A percentile compares a stretch with the other conserved stretches of the same genome.
Conservation (phyloP, 2,329 filamentous ascomycete genomes). For the Neophaeococcomyces mojaviensis region DNA sequence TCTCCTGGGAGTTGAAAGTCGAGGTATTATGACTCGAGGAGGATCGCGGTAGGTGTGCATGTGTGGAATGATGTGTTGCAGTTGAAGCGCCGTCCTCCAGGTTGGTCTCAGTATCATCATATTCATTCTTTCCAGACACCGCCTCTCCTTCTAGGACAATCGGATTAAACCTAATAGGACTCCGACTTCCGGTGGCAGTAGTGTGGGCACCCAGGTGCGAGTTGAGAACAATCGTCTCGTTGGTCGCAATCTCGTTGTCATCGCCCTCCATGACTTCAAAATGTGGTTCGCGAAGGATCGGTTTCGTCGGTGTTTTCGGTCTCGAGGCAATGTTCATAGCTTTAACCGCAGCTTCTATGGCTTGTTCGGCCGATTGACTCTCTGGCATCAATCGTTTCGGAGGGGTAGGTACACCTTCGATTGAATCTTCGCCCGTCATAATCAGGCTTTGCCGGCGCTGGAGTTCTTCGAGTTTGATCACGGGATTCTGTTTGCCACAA, state of each 20-base stretch:
- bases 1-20: too few species aligned
- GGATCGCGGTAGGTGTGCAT: too few species aligned
- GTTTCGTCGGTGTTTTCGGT: slow-evolving; percentile 18
- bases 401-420: slow-evolving; percentile 11
- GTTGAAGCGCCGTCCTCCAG: not conserved
- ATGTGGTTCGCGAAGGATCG: slow-evolving; percentile 21
- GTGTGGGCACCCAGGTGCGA: not conserved
- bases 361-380: slow-evolving; percentile 17
- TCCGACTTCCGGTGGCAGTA: slow-evolving; percentile 6
- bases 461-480: slow-evolving; percentile 61
- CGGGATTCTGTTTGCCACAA: slow-evolving; percentile 56
- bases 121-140: not conserved
- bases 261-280: slow-evolving; percentile 14
- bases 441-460: slow-evolving; percentile 58
- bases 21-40: too few species aligned
- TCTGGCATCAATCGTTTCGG: slow-evolving; percentile 24
- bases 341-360: slow-evolving; percentile 14
- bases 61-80: not conserved
- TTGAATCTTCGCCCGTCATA: slow-evolving; percentile 29
- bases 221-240: not conserved
- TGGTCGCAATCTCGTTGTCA: not conserved
- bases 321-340: slow-evolving; percentile 13
- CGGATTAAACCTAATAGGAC: slow-evolving; percentile 8
- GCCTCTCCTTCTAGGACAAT: slow-evolving; percentile 9
- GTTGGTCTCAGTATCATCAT: not conserved